Conservation (phyloP, 306 rosid species). For the Comarum palustre region DNA sequence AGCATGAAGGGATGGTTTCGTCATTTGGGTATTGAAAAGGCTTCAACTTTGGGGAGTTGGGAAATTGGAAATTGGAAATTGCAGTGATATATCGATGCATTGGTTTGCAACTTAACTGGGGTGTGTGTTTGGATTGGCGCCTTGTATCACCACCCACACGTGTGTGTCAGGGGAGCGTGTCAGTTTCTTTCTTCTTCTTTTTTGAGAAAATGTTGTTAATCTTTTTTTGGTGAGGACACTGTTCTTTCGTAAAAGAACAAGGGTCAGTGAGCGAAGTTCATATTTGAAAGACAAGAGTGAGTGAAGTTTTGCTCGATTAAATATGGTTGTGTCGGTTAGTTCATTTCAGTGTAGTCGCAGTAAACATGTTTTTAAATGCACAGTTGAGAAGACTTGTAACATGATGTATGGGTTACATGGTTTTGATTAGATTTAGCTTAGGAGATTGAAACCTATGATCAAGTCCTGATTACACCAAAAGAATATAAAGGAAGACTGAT, state of each 20-base stretch:
- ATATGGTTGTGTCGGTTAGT: no score
- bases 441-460: no score
- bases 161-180: not conserved
- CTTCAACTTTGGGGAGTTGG: slow-evolving; percentile 17
- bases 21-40: slow-evolving; percentile 26
- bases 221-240: no score
- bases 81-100: not conserved
- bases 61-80: slow-evolving; percentile 10
- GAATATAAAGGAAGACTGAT: no score
- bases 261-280: not conserved
- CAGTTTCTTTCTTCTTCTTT: not conserved
- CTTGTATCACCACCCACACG: slow-evolving; percentile 11
- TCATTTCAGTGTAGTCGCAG: no score
- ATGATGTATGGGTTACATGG: no score
- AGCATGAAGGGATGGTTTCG: slow-evolving; percentile 22
- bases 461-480: no score
- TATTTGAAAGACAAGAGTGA: no score
- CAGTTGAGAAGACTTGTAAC: no score
- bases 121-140: slow-evolving; percentile 27
- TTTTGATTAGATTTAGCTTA: not conserved
- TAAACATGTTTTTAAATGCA: no score
- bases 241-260: not conserved
- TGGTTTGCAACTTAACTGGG: slow-evolving; percentile 5
- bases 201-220: no score
- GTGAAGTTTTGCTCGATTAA: not conserved